Evolutionary conservation across 139 green algal genomes (phyloP).

Genomic region (Coelastrella sp.): DNA sequence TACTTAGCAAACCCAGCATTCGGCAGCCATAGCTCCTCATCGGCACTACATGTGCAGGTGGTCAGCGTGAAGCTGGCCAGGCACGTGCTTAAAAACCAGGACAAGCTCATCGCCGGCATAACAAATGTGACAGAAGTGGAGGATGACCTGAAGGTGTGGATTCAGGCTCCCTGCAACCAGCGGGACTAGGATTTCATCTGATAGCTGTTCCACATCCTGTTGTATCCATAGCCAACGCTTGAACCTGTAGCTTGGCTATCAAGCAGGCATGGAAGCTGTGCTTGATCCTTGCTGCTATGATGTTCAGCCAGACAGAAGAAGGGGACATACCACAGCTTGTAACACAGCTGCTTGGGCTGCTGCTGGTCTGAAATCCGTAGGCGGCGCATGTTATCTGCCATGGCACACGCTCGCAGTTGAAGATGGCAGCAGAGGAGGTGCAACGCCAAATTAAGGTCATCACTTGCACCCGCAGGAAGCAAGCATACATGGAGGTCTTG

Average conservation of each 20-base stretch:
- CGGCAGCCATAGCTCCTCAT: not conserved
- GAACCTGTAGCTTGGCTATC: too few species aligned
- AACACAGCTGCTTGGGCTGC: not conserved
- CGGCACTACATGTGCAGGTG: slow-evolving; percentile 46
- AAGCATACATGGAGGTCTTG: slow-evolving; percentile 59
- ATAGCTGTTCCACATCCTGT: too few species aligned
- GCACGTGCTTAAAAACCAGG: slow-evolving; percentile 68
- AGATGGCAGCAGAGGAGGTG: slow-evolving; percentile 58
- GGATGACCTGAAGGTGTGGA: slow-evolving; percentile 55
- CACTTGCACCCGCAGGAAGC: slow-evolving; percentile 61
- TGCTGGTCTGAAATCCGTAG: not conserved
- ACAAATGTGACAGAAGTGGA: slow-evolving; percentile 53
- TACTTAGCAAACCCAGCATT: not conserved
- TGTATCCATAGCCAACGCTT: too few species aligned
- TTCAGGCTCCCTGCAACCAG: not conserved
- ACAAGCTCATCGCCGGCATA: slow-evolving; percentile 66
- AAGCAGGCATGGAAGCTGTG: too few species aligned
- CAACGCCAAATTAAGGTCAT: slow-evolving; percentile 59
- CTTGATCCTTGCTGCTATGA: too few species aligned
- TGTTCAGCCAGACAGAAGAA: too few species aligned
- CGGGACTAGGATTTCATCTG: too few species aligned
- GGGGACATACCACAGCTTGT: not conserved
- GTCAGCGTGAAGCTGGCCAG: slow-evolving; percentile 62
- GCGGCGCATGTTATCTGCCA: slow-evolving; percentile 53
- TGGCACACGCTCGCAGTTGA: slow-evolving; percentile 51